Evolutionary conservation across 345 rosid species (phyloP).

Genomic region (Physaria fendleri): DNA sequence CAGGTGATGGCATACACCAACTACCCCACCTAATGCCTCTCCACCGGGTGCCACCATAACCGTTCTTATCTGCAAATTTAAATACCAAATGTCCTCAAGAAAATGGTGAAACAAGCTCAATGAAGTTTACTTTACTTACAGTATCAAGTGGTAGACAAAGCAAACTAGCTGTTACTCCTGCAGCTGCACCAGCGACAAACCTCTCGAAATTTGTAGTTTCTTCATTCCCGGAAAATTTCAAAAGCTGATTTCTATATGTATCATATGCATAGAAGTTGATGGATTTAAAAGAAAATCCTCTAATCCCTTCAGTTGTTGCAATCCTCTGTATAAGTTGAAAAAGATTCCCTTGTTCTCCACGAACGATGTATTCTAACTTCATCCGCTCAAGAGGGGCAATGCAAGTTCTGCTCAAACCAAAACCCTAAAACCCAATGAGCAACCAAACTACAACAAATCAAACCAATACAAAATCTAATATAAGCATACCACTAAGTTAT

Average conservation of each 20-base stretch:
- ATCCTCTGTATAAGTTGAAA: conserved; percentile 46
- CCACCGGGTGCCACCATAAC: conserved; percentile 75
- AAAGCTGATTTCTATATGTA: conserved; percentile 63
- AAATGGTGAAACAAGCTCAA: not conserved
- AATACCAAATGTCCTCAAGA: not conserved
- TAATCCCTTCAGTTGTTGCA: conserved; percentile 52
- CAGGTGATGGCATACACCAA: conserved; percentile 58
- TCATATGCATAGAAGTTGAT: conserved; percentile 70
- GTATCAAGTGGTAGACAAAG: conserved; percentile 75
- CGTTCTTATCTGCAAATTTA: conserved; percentile 53
- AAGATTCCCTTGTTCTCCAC: conserved; percentile 55
- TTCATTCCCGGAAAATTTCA: conserved; percentile 45
- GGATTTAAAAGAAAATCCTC: conserved; percentile 70
- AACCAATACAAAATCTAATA: not conserved
- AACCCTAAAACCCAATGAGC: conserved; percentile 28
- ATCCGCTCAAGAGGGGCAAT: conserved; percentile 75
- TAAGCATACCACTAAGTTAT: not conserved
- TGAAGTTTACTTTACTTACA: conserved; percentile 30
- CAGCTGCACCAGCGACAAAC: conserved; percentile 73
- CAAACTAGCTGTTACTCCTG: conserved; percentile 62
- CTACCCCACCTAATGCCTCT: conserved; percentile 63
- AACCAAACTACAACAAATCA: conserved; percentile 17
- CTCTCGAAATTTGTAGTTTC: conserved; percentile 65
- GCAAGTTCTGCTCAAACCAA: conserved; percentile 50
- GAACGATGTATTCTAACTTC: conserved; percentile 71